Conservation (phyloP, 2,329 filamentous ascomycete species). For the Colletotrichum neosansevieriae region DNA sequence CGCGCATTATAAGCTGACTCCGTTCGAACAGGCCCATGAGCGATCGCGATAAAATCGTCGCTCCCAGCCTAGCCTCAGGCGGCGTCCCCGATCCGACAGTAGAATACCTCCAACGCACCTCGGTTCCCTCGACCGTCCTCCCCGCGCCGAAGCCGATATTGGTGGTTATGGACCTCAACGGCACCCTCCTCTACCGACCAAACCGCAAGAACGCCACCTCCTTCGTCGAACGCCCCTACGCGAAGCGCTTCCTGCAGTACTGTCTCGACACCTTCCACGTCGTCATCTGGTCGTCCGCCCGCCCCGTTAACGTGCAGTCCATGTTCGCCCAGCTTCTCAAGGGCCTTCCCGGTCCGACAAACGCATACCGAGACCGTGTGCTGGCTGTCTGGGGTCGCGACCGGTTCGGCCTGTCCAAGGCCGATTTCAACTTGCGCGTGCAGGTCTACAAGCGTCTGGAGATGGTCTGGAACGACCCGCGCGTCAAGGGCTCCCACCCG, state of each 20-base stretch:
- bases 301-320: slow-evolving; percentile 74
- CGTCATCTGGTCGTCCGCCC: slow-evolving; percentile 92
- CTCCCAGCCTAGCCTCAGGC: slow-evolving; percentile 59
- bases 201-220: slow-evolving; percentile 56
- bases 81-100: slow-evolving; percentile 71
- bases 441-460: slow-evolving; percentile 92
- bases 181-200: slow-evolving; percentile 84
- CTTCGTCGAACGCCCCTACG: slow-evolving; percentile 76
- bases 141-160: slow-evolving; percentile 73
- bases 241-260: slow-evolving; percentile 77
- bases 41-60: slow-evolving; percentile 38
- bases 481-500: slow-evolving; percentile 60
- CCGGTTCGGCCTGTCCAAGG: slow-evolving; percentile 72
- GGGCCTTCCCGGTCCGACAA: slow-evolving; percentile 4
- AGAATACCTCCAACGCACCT: slow-evolving; percentile 71
- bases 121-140: slow-evolving; percentile 55
- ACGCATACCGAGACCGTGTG: slow-evolving; percentile 63
- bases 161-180: slow-evolving; percentile 92
- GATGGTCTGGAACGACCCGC: slow-evolving; percentile 73
- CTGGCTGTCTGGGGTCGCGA: slow-evolving; percentile 84
- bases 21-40: not conserved
- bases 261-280: slow-evolving; percentile 81
- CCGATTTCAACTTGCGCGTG: slow-evolving; percentile 77
- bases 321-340: slow-evolving; percentile 77
- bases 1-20: not conserved